These are phyloP conservation scores for Ophiosphaerella herpotricha DNA, from an alignment of 2,329 filamentous ascomycete species.

Conservation along the genomic window DNA sequence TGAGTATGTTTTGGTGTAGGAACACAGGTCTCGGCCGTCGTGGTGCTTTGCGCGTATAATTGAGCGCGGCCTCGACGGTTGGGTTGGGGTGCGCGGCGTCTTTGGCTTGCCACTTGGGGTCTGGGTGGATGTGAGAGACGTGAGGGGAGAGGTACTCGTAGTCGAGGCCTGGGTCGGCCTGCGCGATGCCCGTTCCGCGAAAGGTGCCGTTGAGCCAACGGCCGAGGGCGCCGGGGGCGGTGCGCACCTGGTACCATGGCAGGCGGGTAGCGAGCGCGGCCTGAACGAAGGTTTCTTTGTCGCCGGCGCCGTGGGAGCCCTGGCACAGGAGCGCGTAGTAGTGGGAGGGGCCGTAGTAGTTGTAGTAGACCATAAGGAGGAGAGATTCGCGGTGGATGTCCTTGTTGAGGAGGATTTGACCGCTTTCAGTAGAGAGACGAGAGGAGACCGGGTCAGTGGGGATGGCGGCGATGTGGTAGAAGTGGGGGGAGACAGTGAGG, in stretches of 20 bases:
- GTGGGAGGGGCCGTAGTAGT: conserved; percentile 57
- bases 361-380: conserved; percentile 60
- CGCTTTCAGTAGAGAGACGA: conserved; percentile 53
- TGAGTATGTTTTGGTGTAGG: conserved; percentile 27
- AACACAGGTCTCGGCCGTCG: conserved; percentile 18
- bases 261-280: conserved; percentile 50
- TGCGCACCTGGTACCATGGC: conserved; percentile 49
- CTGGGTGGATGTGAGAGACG: conserved; percentile 18
- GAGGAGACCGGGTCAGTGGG: conserved; percentile 35
- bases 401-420: conserved; percentile 57
- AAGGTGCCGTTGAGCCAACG: conserved; percentile 17
- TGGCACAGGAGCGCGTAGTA: conserved; percentile 58
- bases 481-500: conserved; percentile 49
- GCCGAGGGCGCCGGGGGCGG: conserved; percentile 39
- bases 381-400: conserved; percentile 52
- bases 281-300: conserved; percentile 56
- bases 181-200: conserved; percentile 18
- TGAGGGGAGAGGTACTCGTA: conserved; percentile 21
- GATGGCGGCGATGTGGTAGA: conserved; percentile 52
- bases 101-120: conserved; percentile 9
- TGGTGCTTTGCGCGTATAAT: conserved; percentile 7
- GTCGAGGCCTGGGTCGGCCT: conserved; percentile 26
- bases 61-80: conserved; percentile 2
- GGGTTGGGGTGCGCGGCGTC: conserved; percentile 8
- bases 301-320: conserved; percentile 50